Conservation (phyloP, 2,329 filamentous ascomycete species). For the Alternaria arborescens region DNA sequence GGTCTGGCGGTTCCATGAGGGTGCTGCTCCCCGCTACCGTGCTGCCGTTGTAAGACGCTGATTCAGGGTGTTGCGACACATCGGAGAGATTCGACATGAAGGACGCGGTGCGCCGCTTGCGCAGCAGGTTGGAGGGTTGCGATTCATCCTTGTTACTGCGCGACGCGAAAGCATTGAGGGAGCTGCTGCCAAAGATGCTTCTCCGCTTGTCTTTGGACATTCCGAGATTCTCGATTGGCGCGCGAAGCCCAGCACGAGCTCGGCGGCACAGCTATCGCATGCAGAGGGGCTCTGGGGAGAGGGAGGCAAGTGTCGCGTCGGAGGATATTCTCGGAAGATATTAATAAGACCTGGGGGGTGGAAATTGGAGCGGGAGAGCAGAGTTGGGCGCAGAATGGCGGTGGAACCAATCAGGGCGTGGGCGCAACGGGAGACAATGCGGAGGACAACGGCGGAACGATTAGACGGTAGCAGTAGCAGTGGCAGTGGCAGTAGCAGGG, state of each 20-base stretch:
- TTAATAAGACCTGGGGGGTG: neutral
- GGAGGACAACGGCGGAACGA: constrained; percentile 8
- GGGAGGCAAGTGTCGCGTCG: constrained; percentile 19
- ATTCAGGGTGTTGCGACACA: constrained; percentile 34
- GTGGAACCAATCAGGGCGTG: constrained; percentile 18
- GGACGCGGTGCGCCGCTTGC: constrained; percentile 50
- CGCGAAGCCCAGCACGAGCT: constrained; percentile 43
- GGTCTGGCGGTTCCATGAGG: constrained; percentile 20
- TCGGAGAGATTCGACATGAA: constrained; percentile 47
- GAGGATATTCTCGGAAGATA: neutral
- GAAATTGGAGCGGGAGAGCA: constrained; percentile 9
- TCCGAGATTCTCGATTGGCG: constrained; percentile 31
- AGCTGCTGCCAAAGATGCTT: constrained; percentile 49
- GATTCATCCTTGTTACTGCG: constrained; percentile 44
- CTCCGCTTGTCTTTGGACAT: constrained; percentile 51
- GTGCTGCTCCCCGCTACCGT: constrained; percentile 15
- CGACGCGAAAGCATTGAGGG: constrained; percentile 43
- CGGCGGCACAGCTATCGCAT: constrained; percentile 35
- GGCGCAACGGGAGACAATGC: constrained; percentile 19
- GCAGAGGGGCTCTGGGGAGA: constrained; percentile 20
- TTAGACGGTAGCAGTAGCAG: constrained; percentile 1
- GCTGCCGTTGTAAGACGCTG: constrained; percentile 24
- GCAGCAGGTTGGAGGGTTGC: constrained; percentile 47
- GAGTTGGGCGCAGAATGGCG: neutral
- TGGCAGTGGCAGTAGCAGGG: neutral